These are phyloP conservation scores for Solanum bulbocastanum DNA, from an alignment of 257 asterid genomes.

Conservation along the genomic window DNA sequence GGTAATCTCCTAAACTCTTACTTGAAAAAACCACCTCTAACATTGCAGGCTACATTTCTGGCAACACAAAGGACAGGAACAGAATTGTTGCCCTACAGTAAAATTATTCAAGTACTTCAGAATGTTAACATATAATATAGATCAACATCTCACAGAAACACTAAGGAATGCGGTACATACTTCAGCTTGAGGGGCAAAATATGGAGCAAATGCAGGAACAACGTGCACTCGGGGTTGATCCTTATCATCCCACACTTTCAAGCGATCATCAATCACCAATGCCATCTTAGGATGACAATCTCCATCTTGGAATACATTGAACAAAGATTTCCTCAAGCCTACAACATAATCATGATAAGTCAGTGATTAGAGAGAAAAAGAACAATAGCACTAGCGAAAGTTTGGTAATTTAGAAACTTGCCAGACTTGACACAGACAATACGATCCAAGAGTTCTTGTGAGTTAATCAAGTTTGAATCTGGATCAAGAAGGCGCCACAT, in stretches of 20 bases:
- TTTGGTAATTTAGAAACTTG: constrained; percentile 17
- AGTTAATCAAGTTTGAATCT: constrained; percentile 70
- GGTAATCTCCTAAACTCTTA: constrained; percentile 26
- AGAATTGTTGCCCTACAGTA: constrained; percentile 62
- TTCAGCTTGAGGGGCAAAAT: constrained; percentile 96
- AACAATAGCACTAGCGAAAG: not conserved
- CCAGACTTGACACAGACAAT: constrained; percentile 94
- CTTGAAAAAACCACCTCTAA: constrained; percentile 96
- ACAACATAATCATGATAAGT: not conserved
- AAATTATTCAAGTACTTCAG: not conserved
- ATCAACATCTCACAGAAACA: not conserved
- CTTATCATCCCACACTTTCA: constrained; percentile 95
- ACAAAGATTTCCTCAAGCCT: constrained; percentile 78
- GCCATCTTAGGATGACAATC: constrained; percentile 97
- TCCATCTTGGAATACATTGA: constrained; percentile 82
- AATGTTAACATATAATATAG: constrained; percentile 6
- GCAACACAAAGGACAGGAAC: constrained; percentile 94
- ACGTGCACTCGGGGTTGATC: constrained; percentile 97
- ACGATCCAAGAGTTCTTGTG: constrained; percentile 68
- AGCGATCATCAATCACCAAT: constrained; percentile 91
- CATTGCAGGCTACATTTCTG: constrained; percentile 95
- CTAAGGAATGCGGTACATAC: constrained; percentile 24
- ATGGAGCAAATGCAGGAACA: constrained; percentile 98
- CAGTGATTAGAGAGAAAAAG: not conserved
- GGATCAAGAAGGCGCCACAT: constrained; percentile 99